Evolutionary conservation across 495 filamentous ascomycete species (phyloP).

Genomic region (Corynascus novoguineensis): DNA sequence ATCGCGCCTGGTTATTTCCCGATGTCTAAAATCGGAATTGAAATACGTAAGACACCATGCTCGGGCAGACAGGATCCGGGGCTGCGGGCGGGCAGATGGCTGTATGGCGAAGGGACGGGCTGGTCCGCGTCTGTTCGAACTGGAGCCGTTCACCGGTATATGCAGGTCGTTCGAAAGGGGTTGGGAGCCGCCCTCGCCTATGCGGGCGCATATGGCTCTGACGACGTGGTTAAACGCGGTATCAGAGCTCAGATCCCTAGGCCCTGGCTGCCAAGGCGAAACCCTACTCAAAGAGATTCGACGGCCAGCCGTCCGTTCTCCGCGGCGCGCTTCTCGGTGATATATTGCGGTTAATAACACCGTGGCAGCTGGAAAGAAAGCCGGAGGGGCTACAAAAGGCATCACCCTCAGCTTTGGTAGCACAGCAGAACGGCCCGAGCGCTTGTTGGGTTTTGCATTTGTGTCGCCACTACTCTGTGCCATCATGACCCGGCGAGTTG

Average conservation of each 20-base stretch:
- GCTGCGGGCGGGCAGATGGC: neutral
- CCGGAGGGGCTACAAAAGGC: neutral
- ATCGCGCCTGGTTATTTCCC: no score
- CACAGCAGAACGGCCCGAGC: neutral
- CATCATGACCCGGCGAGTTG: neutral
- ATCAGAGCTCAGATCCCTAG: slow-evolving; percentile 3
- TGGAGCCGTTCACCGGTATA: slow-evolving; percentile 32
- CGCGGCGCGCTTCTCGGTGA: neutral
- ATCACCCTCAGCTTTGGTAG: neutral
- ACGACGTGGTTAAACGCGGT: slow-evolving; percentile 1
- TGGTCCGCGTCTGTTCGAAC: slow-evolving; percentile 16
- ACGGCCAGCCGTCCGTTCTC: neutral
- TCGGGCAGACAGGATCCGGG: neutral
- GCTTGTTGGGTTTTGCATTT: neutral
- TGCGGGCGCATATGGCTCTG: slow-evolving; percentile 10
- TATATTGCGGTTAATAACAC: neutral
- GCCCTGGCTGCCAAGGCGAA: slow-evolving; percentile 6
- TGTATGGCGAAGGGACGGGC: slow-evolving; percentile 10
- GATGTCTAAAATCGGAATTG: neutral
- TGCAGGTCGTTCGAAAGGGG: slow-evolving; percentile 20
- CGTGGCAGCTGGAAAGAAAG: neutral
- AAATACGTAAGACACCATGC: neutral
- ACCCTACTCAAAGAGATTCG: neutral
- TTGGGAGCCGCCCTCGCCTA: slow-evolving; percentile 20
- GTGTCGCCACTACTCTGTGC: neutral